Conservation (phyloP, 768 basidiomycete genomes). For the Russula earlei region DNA sequence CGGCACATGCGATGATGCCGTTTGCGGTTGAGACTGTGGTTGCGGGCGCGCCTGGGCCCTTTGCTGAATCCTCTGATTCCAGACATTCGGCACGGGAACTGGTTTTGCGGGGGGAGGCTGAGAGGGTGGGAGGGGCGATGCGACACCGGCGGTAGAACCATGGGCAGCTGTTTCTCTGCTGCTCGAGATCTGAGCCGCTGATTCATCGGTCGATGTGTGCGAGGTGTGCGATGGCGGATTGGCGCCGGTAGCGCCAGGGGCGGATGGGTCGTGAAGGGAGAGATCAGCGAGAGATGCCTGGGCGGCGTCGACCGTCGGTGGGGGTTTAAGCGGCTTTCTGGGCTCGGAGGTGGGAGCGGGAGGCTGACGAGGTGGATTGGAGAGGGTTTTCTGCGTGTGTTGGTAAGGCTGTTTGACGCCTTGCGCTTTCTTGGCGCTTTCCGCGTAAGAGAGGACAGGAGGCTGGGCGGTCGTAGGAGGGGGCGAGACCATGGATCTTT, state of each 20-base stretch:
- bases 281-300: slow-evolving; percentile 1
- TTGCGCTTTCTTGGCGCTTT: slow-evolving; percentile 31
- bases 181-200: background rate
- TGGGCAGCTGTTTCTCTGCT: background rate
- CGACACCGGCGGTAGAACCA: slow-evolving; percentile 1
- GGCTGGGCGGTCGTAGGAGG: slow-evolving; percentile 26
- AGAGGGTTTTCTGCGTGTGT: slow-evolving; percentile 10
- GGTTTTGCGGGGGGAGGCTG: slow-evolving; percentile 16
- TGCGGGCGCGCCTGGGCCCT: slow-evolving; percentile 27
- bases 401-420: slow-evolving; percentile 23
- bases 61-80: slow-evolving; percentile 36
- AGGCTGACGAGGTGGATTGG: slow-evolving; percentile 8
- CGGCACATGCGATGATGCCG: slow-evolving; percentile 1
- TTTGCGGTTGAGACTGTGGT: slow-evolving; percentile 15
- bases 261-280: slow-evolving; percentile 7
- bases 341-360: background rate
- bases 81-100: slow-evolving; percentile 31
- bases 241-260: background rate
- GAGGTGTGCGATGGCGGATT: background rate
- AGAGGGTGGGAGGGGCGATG: slow-evolving; percentile 7
- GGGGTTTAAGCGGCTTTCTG: background rate
- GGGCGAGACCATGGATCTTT: slow-evolving; percentile 25
- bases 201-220: background rate
- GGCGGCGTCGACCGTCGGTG: slow-evolving; percentile 1
- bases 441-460: slow-evolving; percentile 44